Conservation (phyloP, 2,329 filamentous ascomycete genomes). For the Talaromyces funiculosus region DNA sequence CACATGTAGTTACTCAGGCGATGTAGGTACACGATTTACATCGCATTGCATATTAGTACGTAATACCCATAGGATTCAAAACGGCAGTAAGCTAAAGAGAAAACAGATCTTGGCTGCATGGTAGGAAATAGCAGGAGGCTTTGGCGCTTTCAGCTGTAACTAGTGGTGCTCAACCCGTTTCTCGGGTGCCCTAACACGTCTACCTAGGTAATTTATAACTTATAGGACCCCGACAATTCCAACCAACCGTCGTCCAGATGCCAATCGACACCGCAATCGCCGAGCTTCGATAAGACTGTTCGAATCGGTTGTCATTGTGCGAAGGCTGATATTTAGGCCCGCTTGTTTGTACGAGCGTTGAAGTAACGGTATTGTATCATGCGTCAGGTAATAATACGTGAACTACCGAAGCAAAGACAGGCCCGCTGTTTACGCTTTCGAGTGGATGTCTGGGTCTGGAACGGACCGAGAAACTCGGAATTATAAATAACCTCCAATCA, state of each 20-base stretch:
- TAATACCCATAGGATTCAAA: neutral
- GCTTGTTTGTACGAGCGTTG: neutral
- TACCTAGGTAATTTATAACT: neutral
- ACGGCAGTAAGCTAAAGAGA: neutral
- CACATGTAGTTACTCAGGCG: neutral
- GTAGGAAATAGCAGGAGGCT: neutral
- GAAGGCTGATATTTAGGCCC: neutral
- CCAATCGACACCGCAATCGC: neutral
- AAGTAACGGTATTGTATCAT: neutral
- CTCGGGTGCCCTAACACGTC: neutral
- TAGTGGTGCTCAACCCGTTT: neutral
- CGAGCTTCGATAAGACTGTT: neutral
- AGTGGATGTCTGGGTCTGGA: neutral
- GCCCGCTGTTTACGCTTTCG: neutral
- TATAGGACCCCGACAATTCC: neutral
- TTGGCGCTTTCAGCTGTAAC: neutral
- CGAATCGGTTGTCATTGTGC: neutral
- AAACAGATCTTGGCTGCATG: neutral
- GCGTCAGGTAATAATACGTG: neutral
- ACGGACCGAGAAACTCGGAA: slow-evolving; percentile 5
- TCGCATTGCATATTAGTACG: neutral
- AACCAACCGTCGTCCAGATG: neutral
- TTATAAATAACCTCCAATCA: slow-evolving; percentile 6
- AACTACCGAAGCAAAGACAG: neutral
- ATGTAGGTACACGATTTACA: neutral